Base-by-base conservation (phyloP, 2,329 filamentous ascomycete species). In the Trichothecium roseum region DNA sequence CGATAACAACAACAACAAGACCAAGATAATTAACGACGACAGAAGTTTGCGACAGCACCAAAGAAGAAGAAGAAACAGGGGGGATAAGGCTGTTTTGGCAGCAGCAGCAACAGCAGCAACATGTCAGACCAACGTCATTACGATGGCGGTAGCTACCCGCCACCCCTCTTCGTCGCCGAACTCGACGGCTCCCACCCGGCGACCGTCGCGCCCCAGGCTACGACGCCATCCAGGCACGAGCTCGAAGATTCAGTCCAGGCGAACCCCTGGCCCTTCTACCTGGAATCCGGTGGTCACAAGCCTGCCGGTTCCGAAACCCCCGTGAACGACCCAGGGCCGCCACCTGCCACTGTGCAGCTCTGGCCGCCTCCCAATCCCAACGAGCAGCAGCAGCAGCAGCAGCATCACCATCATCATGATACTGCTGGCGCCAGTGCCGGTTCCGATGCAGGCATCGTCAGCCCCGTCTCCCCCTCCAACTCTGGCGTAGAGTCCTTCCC, bases 251-350 rank as follows among this genome's bases (percentile, higher is more conserved):
- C 34, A 15, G 29, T 30, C n/a, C 38, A 39, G 40, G 55, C 53
- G 22, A 52, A 56, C 28, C 53, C 55, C 8, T 58, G 55, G 54
- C 45, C 55, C 13, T 59, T 55, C 24, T 48, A 54, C 40, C 52
- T 53, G 3, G 46, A 51, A 13, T 9, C 24, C 17, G 35, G 18
- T 6, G 30, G n/a, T 8, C 16, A 16, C 26, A 27, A 33, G 10
- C 30, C 6, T 3, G 30, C 14, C 9, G 30, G 15, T 10, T 13
- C 22, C n/a, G 22, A 15, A 10, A 8, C 28, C n/a, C n/a, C 28
- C 9, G 28, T 20, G 18, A 6, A 24, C 20, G 20, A 24, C 20
- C n/a, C n/a, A n/a, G 10, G 10, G 20, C 20, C 20, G 20, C n/a
- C n/a, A n/a, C n/a, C n/a, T n/a, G 20, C 20, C 6, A 24, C 20